Evolutionary conservation across 768 basidiomycete genomes (phyloP).

Genomic region (Amanita subjunquillea): DNA sequence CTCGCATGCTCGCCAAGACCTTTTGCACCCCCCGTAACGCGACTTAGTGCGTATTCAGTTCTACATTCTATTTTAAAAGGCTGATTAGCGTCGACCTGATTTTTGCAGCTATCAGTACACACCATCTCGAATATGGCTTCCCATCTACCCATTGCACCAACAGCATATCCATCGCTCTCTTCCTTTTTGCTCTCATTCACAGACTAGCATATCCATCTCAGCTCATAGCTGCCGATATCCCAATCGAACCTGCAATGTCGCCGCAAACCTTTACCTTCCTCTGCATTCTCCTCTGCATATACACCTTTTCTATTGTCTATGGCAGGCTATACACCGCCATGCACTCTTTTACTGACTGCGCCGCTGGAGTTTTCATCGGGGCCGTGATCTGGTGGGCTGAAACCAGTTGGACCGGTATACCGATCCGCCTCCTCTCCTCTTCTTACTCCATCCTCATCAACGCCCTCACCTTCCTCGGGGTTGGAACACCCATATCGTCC

Average conservation of each 20-base stretch:
- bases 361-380: constrained; percentile 55
- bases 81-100: background rate
- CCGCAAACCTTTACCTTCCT: constrained; percentile 29
- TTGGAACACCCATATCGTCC: constrained; percentile 9
- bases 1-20: constrained; percentile 86
- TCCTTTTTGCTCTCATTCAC: constrained; percentile 53
- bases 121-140: constrained; percentile 90
- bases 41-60: constrained; percentile 53
- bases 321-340: constrained; percentile 81
- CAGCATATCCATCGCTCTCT: constrained; percentile 80
- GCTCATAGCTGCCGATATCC: constrained; percentile 4
- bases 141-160: constrained; percentile 95
- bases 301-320: constrained; percentile 64
- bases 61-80: background rate
- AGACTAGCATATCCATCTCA: constrained; percentile 29
- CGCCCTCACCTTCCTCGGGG: constrained; percentile 14
- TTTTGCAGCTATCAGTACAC: constrained; percentile 55
- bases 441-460: constrained; percentile 19
- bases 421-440: constrained; percentile 19
- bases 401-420: constrained; percentile 32
- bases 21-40: constrained; percentile 82
- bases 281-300: constrained; percentile 38
- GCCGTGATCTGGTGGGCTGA: constrained; percentile 56
- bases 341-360: constrained; percentile 78
- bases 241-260: constrained; percentile 31